Conservation (phyloP, 1,284 basidiomycete species). For the Tremellales sp. region DNA sequence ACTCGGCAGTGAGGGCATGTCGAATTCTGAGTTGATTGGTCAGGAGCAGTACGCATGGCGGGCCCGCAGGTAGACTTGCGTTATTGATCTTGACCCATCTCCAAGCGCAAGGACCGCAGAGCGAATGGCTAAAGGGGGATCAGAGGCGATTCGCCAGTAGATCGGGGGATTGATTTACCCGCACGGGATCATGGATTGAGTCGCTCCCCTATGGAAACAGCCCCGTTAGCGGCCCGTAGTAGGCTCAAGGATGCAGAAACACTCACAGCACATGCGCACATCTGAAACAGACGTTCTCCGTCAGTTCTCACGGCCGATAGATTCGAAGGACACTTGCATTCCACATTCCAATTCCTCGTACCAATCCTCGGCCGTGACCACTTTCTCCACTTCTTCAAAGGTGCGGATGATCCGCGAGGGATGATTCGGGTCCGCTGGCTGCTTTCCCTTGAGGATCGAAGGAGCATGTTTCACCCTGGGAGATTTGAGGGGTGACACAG, state of each 20-base stretch:
- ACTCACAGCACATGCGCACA: slow-evolving; percentile 34
- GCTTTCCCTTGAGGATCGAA: background rate
- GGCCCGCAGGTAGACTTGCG: slow-evolving; percentile 8
- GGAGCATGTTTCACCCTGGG: too few species aligned
- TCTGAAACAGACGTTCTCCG: slow-evolving; percentile 6
- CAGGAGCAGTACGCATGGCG: background rate
- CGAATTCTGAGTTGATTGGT: slow-evolving; percentile 17
- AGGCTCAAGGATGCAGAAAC: background rate
- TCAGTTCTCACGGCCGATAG: slow-evolving; percentile 7
- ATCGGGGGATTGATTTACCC: slow-evolving; percentile 20
- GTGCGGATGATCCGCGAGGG: slow-evolving; percentile 28
- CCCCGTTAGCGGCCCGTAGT: slow-evolving; percentile 1
- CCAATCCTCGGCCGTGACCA: slow-evolving; percentile 29
- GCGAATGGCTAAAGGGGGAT: slow-evolving; percentile 24
- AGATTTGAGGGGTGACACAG: too few species aligned
- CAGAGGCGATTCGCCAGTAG: background rate
- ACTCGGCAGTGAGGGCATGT: slow-evolving; percentile 36
- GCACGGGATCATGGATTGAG: slow-evolving; percentile 34
- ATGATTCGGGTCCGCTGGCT: background rate
- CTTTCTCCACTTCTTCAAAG: slow-evolving; percentile 30
- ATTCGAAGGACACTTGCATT: slow-evolving; percentile 22
- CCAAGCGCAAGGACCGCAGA: slow-evolving; percentile 38
- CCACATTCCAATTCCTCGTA: slow-evolving; percentile 40
- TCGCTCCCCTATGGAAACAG: slow-evolving; percentile 17
- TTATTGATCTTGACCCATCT: slow-evolving; percentile 33